phyloP scores from a whole-genome alignment of 1,284 basidiomycete species.

The Pterulicium gracile region DNA sequence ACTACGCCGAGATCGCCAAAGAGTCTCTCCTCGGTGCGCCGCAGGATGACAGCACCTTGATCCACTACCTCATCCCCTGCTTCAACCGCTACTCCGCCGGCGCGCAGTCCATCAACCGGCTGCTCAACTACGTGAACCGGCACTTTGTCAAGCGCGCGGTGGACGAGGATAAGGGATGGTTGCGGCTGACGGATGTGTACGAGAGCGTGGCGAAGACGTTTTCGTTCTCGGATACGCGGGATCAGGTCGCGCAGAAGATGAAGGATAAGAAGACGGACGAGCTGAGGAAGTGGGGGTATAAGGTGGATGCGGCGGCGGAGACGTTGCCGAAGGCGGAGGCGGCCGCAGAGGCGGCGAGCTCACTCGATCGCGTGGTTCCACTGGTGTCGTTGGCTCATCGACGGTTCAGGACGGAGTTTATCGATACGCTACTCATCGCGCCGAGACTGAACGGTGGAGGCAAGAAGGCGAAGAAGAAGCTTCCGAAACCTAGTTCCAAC shows the following conservation, averaged over 20 bases:
- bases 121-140: constrained; percentile 69
- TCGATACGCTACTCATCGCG: constrained; percentile 56
- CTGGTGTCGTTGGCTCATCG: constrained; percentile 53
- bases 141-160: constrained; percentile 68
- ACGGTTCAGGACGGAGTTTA: constrained; percentile 57
- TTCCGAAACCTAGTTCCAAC: constrained; percentile 20
- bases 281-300: constrained; percentile 59
- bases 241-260: constrained; percentile 43
- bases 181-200: constrained; percentile 53
- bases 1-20: constrained; percentile 45
- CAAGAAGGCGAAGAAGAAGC: constrained; percentile 37
- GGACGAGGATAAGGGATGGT: constrained; percentile 70
- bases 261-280: constrained; percentile 49
- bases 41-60: constrained; percentile 49
- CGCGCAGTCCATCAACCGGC: constrained; percentile 52
- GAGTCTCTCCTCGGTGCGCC: constrained; percentile 54
- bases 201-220: constrained; percentile 48
- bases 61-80: constrained; percentile 58
- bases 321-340: constrained; percentile 45
- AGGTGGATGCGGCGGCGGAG: constrained; percentile 37
- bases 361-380: constrained; percentile 51
- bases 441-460: constrained; percentile 45
- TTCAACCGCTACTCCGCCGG: constrained; percentile 61
- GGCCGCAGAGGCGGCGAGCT: constrained; percentile 61
- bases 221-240: constrained; percentile 39